Base-by-base conservation (phyloP, 805 yeast species). In the Saturnispora besseyi region DNA sequence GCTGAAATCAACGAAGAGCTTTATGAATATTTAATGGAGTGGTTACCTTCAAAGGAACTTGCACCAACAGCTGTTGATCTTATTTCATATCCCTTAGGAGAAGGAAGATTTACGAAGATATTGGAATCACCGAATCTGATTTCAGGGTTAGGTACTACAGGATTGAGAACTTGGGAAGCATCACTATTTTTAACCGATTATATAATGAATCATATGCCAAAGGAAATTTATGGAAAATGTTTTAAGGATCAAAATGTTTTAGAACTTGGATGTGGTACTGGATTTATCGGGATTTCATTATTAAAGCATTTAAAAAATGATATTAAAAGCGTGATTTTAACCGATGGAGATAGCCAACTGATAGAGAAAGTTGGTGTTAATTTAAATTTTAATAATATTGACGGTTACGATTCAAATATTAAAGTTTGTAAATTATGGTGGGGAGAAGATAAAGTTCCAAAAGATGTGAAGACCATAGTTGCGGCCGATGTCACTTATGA, bases 401-500 rank as follows among this genome's bases (percentile, higher is more conserved):
- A 45, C 10, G 34, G 52, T 5, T 53, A 53, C 1, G 41, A 59
- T 18, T 22, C 57, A 2, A 46, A 51, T 4, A 28, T 63, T 13
- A 53, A 51, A 15, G 64, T 70, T 38, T 76, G 70, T 38, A 65
- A 75, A 34, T 56, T 81, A 6, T 76, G 87, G 82, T 89, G 95
- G 76, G 73, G 76, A 2, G 67, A 67, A 36, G 77, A 73, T 42
- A 57, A 59, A 8, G 58, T 74, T 1, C 77, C 77, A 2, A 59
- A 64, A 0, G 56, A 51, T 10, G 63, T 71, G 3, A 80, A 82
- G 57, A 63, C 81, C 1, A 67, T 88, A 0, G 59, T 87, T 3
- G 96, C 90, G 0, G 93, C 96, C 0, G 98, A 90, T 64, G 87
- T 90, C 12, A 87, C 96, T 0, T 90, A 86, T 64, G 97, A 90